Percentiles rank a stretch among this genome's conserved stretches.
Evolutionary conservation across 306 rosid genomes (phyloP).

Genomic region (Quercus wislizeni): DNA sequence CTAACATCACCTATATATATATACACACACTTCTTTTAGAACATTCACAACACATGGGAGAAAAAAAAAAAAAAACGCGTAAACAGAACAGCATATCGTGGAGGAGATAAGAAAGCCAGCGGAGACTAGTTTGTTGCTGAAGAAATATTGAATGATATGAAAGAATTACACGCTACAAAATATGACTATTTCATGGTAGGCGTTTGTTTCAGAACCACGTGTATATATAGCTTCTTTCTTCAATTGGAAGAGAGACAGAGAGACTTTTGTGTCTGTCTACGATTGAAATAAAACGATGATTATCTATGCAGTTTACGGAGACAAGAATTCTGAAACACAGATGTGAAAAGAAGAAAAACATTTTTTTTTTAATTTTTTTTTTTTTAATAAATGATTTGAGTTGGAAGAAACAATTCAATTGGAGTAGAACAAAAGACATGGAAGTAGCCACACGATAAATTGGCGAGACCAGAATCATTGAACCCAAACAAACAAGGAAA

Average conservation of each 20-base stretch:
- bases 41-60: not conserved
- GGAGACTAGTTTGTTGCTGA: constrained; percentile 19
- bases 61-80: constrained; percentile 3
- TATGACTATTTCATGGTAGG: not conserved
- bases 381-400: not conserved
- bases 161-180: not conserved
- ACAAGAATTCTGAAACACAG: not conserved
- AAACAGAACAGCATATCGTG: not conserved
- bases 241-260: not conserved
- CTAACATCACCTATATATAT: not conserved
- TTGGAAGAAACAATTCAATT: not conserved
- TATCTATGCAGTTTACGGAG: not conserved
- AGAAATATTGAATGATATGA: not conserved
- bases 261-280: not conserved
- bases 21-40: not conserved
- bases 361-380: not conserved
- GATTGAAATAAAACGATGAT: not conserved
- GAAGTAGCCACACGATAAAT: not conserved
- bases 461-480: not conserved
- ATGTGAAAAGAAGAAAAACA: not conserved
- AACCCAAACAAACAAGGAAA: not conserved
- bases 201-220: not conserved
- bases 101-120: constrained; percentile 22
- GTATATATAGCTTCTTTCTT: not conserved
- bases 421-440: not conserved